Conservation (phyloP, 148 eudicot species). For the Fallopia convolvulus region DNA sequence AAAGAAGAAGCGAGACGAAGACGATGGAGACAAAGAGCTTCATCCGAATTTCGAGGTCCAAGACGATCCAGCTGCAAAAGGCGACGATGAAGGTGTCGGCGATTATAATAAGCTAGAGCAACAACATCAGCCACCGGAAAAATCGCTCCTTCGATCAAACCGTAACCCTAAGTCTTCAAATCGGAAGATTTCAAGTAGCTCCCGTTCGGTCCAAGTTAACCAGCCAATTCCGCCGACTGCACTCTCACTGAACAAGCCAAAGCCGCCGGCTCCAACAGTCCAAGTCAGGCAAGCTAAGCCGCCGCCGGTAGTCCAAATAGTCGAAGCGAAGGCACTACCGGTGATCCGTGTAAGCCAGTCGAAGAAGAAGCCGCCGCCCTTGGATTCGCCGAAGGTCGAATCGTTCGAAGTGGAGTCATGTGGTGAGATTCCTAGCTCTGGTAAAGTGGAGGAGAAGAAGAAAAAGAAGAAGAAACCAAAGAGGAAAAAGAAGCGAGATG, state of each 20-base stretch:
- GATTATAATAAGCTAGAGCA: not conserved
- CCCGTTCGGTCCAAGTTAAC: not conserved
- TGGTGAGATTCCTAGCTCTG: not conserved
- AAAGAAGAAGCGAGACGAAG: not conserved
- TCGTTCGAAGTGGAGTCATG: not conserved
- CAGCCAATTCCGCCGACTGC: not conserved
- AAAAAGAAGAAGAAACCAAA: not conserved
- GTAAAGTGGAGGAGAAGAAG: not conserved
- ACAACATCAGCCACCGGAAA: not conserved
- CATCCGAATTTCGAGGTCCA: not conserved
- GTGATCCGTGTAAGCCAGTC: not conserved
- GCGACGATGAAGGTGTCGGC: not conserved
- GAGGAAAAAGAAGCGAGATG: not conserved
- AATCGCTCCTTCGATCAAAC: not conserved
- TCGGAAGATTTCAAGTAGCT: not conserved
- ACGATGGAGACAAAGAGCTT: not conserved
- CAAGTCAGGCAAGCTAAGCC: not conserved
- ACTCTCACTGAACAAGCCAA: not conserved
- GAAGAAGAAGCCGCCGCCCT: not conserved
- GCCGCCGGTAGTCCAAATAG: not conserved
- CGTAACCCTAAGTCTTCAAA: slow-evolving; percentile 6
- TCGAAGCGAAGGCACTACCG: not conserved
- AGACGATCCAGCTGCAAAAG: not conserved
- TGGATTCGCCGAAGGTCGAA: not conserved
- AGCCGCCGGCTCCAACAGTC: not conserved